Conservation (phyloP, 163 green algal genomes). For the Scenedesmus sp. region DNA sequence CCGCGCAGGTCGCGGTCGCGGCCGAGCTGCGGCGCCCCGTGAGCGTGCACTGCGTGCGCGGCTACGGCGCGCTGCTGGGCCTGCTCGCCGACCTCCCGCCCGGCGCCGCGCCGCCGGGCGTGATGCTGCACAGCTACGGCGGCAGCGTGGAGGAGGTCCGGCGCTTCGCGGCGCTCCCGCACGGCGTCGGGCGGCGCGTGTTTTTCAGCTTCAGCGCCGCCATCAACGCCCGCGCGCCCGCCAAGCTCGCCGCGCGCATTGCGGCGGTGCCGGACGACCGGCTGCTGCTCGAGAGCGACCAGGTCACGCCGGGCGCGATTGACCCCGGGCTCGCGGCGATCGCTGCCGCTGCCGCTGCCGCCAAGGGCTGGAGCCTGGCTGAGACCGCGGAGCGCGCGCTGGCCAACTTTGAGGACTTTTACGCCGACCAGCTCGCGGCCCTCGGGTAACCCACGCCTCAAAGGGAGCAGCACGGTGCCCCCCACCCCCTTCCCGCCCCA, state of each 20-base stretch:
- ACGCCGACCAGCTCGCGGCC: slow-evolving; percentile 4
- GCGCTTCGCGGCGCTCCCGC: slow-evolving; percentile 7
- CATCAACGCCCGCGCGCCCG: slow-evolving; percentile 27
- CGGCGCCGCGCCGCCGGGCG: slow-evolving; percentile 6
- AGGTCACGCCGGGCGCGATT: slow-evolving; percentile 41
- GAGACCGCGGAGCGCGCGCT: slow-evolving; percentile 9
- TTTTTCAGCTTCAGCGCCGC: slow-evolving; percentile 54
- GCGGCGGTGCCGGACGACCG: slow-evolving; percentile 49
- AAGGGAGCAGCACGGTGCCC: no score
- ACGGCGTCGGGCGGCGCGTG: slow-evolving; percentile 30
- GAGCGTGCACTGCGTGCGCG: slow-evolving; percentile 52
- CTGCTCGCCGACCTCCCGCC: slow-evolving; percentile 12
- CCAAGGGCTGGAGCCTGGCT: slow-evolving; percentile 36
- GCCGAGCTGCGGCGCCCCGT: slow-evolving; percentile 49
- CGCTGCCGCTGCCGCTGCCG: slow-evolving; percentile 9
- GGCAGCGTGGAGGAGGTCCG: slow-evolving; percentile 49
- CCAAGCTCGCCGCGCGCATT: slow-evolving; percentile 43
- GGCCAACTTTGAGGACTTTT: slow-evolving; percentile 43
- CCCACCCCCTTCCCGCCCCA: no score
- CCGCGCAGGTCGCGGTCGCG: slow-evolving; percentile 52
- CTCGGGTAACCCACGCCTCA: no score
- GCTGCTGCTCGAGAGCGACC: slow-evolving; percentile 56
- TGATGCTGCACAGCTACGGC: slow-evolving; percentile 58
- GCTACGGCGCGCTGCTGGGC: slow-evolving; percentile 47
- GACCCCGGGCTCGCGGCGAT: slow-evolving; percentile 34